phyloP scores from a whole-genome alignment of 345 rosid genomes.

The Trapa bicornis region DNA sequence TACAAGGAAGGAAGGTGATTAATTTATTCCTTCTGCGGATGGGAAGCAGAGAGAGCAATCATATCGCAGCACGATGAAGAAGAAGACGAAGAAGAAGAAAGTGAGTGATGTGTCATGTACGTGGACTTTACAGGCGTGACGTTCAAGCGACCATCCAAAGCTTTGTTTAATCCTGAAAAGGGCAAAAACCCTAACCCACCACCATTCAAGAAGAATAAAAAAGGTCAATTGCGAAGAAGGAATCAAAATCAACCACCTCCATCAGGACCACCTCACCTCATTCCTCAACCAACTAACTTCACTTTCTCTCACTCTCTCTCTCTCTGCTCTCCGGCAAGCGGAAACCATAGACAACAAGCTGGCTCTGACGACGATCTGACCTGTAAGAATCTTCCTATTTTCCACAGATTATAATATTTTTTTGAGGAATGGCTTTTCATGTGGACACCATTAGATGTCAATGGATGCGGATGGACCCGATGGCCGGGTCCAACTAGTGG shows the following conservation, averaged over 20 bases:
- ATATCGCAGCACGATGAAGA: background rate
- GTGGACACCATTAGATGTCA: too few relatives aligned
- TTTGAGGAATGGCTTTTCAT: too few relatives aligned
- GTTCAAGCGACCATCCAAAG: slow-evolving; percentile 23
- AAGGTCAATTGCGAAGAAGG: too few relatives aligned
- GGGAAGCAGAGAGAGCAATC: background rate
- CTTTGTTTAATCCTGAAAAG: slow-evolving; percentile 10
- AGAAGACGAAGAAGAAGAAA: background rate
- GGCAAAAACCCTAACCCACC: slow-evolving; percentile 22
- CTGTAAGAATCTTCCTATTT: slow-evolving; percentile 1
- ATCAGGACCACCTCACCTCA: background rate
- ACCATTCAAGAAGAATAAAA: too few relatives aligned
- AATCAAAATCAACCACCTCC: background rate
- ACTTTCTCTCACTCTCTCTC: background rate
- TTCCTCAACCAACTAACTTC: too few relatives aligned
- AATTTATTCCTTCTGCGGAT: too few relatives aligned
- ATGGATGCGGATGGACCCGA: too few relatives aligned
- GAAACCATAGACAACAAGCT: background rate
- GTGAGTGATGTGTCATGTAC: slow-evolving; percentile 11
- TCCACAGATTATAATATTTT: background rate
- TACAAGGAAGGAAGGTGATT: too few relatives aligned
- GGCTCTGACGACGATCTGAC: slow-evolving; percentile 5
- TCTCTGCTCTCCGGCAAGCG: slow-evolving; percentile 1
- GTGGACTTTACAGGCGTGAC: slow-evolving; percentile 51
- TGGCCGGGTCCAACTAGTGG: too few relatives aligned